Evolutionary conservation across 371 early-diverging fungal species (phyloP), one percentile per base, ranked within the genome.

Genomic region (Mucor mucedo): DNA sequence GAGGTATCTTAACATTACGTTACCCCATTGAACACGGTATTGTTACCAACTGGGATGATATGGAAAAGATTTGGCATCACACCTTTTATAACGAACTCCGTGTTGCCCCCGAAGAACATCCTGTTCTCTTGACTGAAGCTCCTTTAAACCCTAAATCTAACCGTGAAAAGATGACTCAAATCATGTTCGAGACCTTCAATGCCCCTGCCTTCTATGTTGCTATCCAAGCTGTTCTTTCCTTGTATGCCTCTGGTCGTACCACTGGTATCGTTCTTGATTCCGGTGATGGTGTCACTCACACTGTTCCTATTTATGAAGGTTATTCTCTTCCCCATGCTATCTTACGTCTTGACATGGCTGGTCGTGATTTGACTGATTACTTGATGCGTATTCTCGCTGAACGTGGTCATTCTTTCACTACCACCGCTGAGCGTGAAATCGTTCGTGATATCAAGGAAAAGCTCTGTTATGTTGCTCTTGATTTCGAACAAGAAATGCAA

Each of bases 11-110:
- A 66, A 94, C 97, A 44, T 91, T 99, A 65, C 98, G 95, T 82
- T 99, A 99, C 82, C 99, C 99, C 63, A 99, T 99, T 80, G 99
- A 99, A 82, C 99, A 99, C 91, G 99, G 99, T 87, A 98, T 99
- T 80, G 99, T 99, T 33, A 98, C 94, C 86, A 98, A 99, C 95
- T 99, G 99, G 99, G 99, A 99, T 74, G 98, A 98, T 78, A 99
- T 99, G 99, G 99, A 99, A 86, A 99, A 99, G 88, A 99, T 99
- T 78, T 99, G 99, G 97, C 99, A 99, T 83, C 99, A 99, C 88
- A 98, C 99, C 71, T 97, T 97, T 86, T 91, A 89, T 79, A 91
- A 89, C 77, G 89, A 89, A 76, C 82, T 89, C 69, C 89, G 89
- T 76, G 89, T 89, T 58, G 89, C 89, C 58, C 89, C 89, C 75